A percentile compares a stretch with the other conserved stretches of the same genome.
These are phyloP conservation scores for Neurospora cerealis DNA, from an alignment of 495 filamentous ascomycete genomes.

Conservation along the genomic window DNA sequence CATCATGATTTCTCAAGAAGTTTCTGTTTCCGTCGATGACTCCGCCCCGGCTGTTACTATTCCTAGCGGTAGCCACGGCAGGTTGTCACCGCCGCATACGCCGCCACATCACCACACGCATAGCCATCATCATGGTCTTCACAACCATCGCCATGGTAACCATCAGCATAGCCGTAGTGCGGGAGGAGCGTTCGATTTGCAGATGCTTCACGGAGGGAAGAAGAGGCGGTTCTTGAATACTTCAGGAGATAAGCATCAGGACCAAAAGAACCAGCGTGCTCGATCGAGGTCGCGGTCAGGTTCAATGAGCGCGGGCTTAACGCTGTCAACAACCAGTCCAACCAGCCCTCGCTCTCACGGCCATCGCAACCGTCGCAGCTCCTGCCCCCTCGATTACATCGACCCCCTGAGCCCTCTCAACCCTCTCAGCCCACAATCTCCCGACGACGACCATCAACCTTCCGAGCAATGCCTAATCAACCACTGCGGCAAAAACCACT, in stretches of 20 bases:
- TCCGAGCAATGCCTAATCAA: not conserved
- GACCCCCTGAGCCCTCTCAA: not conserved
- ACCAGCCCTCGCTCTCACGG: not conserved
- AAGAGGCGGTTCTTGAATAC: not conserved
- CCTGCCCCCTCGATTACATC: not conserved
- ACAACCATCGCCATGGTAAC: not conserved
- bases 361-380: not conserved
- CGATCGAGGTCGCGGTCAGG: not conserved
- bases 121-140: not conserved
- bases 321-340: accelerated
- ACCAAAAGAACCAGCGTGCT: not conserved
- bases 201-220: not conserved
- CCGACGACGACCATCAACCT: not conserved
- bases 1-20: slow-evolving; percentile 33
- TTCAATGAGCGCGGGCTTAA: not conserved
- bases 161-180: not conserved
- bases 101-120: not conserved
- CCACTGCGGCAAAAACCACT: not conserved
- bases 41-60: not conserved
- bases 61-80: not conserved
- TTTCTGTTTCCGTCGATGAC: slow-evolving; percentile 23
- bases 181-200: not conserved
- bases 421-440: not conserved
- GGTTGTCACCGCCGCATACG: not conserved
- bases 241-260: not conserved